Base-by-base conservation (phyloP, 176 grass and related monocot genomes). In the Puya raimondii region DNA sequence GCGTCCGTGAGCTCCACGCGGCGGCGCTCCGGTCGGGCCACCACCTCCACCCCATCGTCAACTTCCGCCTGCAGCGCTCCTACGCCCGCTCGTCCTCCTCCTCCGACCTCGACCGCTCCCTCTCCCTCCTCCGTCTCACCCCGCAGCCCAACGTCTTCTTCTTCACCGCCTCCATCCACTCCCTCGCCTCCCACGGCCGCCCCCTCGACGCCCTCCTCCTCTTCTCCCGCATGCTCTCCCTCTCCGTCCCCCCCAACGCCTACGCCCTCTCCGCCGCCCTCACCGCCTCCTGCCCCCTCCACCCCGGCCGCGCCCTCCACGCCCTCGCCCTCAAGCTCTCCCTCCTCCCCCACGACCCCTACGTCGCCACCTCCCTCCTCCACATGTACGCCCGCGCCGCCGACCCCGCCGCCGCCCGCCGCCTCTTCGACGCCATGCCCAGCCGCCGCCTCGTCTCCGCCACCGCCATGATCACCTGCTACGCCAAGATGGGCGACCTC, bases 381-480 rank as follows among this genome's bases (percentile, higher is more conserved):
- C 79, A 85, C 68, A 92, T 87, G 93, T 96, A 92, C 80, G 93
- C 93, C 22, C 88, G 93, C 1, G 81, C 79, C 6, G 81, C 84
- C 47, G 84, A 92, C 29, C 58, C 79, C 27, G 73, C 78, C 11
- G 84, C 93, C 13, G 84, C 93, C 11, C 88, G 93, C 68, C 42
- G 63, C 23, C 84, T 96, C 51, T 96, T 96, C 73, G 79, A 92
- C 33, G 79, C 50, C 50, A 92, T 96, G 86, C 76, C 79, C 4
- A 76, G 85, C 48, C 76, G 73, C 58, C 77, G 80, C 59, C 63
- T 96, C 23, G 93, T 90, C 66, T 85, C 93, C 2, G 81, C 77
- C 61, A 96, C 93, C 2, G 93, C 93, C 23, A 96, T 96, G 93
- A 76, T 96, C 71, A 87, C 81, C 22, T 87, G 88, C 82, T 96